Evolutionary conservation across 2,329 filamentous ascomycete species (phyloP), one percentile per base, ranked within the genome.

Genomic region (Ascochyta lentis): DNA sequence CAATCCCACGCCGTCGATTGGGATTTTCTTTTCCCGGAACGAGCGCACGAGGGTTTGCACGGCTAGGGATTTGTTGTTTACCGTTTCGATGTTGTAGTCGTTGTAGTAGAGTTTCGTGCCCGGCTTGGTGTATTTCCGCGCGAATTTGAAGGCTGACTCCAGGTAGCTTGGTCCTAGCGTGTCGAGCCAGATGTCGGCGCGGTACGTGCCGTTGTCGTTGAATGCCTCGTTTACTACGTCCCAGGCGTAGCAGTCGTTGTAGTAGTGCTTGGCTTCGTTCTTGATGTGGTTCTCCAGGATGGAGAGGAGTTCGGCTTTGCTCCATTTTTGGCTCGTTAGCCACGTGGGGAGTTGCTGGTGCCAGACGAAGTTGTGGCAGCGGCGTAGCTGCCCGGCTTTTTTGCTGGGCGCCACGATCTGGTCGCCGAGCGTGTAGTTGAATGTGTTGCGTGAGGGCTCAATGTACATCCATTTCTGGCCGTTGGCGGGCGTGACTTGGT

Each of bases 141-240:
- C 80, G 22, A 70, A 69, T 23, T 77, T 71, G 76, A 88, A 88
- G 2, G 86, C 83, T 38, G 85, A 77, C 10, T 80, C 76, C 51
- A 89, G 80, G 73, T 83, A 89, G 38, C 79, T 78, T 10, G 80
- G 79, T 22, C 85, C 84, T 16, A 88, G 80, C 29, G 79, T 79
- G 27, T 79, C 70, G 70, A 81, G 81, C 74, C 86, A 89, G 58
- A 86, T 79, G 51, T 73, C 78, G 54, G 77, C 65, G 52, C 84
- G 78, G 73, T 78, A 84, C 7, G 77, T 80, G 13, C 84, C 84
- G 61, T 83, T 80, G 19, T 88, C 86, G 54, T 82, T 80, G 37
- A 86, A 78, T 4, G 81, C 83, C 76, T 89, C 86, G 69, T 89
- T 89, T 23, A 88, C 80, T 0, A 89, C 86, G 52, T 89, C 86